phyloP scores from a whole-genome alignment of 768 basidiomycete species.

The Omphalotus guepiniiformis region DNA sequence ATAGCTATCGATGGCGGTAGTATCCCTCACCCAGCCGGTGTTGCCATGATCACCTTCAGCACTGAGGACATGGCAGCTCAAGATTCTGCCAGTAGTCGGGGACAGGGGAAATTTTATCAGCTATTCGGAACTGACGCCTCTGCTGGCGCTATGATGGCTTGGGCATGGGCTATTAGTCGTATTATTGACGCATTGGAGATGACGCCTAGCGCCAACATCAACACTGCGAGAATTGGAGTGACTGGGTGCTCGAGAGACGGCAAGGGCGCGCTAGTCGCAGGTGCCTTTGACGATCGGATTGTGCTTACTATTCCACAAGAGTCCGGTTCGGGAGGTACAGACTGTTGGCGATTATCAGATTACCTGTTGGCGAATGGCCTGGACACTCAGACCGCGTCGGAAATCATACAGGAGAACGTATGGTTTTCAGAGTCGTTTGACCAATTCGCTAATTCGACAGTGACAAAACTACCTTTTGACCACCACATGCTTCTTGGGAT shows the following conservation, averaged over 20 bases:
- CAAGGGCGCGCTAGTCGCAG: conserved; percentile 56
- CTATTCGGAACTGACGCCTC: conserved; percentile 45
- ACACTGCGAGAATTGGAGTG: conserved; percentile 45
- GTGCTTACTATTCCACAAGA: conserved; percentile 60
- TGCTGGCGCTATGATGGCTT: conserved; percentile 54
- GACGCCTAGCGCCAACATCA: conserved; percentile 42
- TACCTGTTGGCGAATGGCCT: conserved; percentile 39
- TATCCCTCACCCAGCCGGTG: conserved; percentile 32
- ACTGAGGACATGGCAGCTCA: conserved; percentile 55
- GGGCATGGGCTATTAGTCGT: conserved; percentile 59
- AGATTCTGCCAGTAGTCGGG: conserved; percentile 38
- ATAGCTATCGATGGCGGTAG: conserved; percentile 47
- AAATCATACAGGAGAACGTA: conserved; percentile 59
- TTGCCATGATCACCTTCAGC: conserved; percentile 47
- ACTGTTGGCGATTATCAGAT: conserved; percentile 58
- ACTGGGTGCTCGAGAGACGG: conserved; percentile 60
- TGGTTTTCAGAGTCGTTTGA: conserved; percentile 55
- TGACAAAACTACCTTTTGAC: conserved; percentile 50
- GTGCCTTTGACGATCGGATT: conserved; percentile 56
- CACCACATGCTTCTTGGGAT: conserved; percentile 55
- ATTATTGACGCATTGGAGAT: conserved; percentile 58
- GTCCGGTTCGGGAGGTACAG: conserved; percentile 56
- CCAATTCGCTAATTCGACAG: conserved; percentile 39
- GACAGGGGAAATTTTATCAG: conserved; percentile 53
- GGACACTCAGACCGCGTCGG: conserved; percentile 47